A percentile compares a stretch with the other conserved stretches of the same genome.
These are phyloP conservation scores for Durio zibethinus DNA, from an alignment of 345 rosid genomes.

Conservation along the genomic window DNA sequence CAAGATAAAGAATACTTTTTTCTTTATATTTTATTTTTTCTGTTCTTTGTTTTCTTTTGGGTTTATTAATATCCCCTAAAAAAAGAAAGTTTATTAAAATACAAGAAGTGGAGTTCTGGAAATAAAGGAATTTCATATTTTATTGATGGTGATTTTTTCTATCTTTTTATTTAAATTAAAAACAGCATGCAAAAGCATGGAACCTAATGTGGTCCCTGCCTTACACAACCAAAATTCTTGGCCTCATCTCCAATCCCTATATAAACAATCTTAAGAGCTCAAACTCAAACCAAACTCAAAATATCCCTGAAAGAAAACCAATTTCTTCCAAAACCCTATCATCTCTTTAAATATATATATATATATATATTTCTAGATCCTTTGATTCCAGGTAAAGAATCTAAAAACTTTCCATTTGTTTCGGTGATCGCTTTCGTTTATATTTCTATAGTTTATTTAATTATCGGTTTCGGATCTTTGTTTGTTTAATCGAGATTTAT, in stretches of 20 bases:
- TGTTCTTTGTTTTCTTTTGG: no score
- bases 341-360: not conserved
- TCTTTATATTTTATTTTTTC: no score
- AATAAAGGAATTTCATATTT: no score
- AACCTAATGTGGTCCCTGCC: not conserved
- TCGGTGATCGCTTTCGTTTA: not conserved
- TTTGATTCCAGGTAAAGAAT: not conserved
- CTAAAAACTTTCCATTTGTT: not conserved
- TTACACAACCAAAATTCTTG: not conserved
- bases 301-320: not conserved
- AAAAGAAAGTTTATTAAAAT: no score
- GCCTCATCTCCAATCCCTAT: not conserved
- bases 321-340: not conserved
- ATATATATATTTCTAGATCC: not conserved
- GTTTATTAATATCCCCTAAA: no score
- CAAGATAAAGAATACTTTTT: no score
- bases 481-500: not conserved
- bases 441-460: not conserved
- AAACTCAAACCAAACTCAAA: not conserved
- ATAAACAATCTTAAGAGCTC: not conserved
- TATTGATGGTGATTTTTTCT: no score
- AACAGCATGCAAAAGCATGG: not conserved
- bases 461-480: not conserved
- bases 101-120: no score
- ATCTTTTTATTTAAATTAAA: no score